phyloP scores from a whole-genome alignment of 805 yeast species.

The Ogataea salicorniae region DNA sequence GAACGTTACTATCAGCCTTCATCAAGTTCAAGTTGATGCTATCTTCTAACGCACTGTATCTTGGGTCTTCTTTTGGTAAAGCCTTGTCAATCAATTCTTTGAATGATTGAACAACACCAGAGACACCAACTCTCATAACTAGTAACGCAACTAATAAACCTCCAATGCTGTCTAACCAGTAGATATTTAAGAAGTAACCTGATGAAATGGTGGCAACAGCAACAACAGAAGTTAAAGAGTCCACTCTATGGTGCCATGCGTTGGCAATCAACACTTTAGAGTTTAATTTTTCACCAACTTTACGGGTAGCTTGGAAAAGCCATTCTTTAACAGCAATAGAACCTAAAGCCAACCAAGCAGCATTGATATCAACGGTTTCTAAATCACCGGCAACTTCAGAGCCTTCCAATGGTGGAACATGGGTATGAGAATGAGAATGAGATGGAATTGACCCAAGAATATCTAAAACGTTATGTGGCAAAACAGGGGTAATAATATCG shows the following conservation, averaged over 20 bases:
- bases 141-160: slow-evolving; percentile 81
- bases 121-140: slow-evolving; percentile 79
- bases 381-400: slow-evolving; percentile 16
- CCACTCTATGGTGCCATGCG: slow-evolving; percentile 99
- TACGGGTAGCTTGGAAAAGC: slow-evolving; percentile 76
- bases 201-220: slow-evolving; percentile 85
- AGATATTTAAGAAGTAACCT: slow-evolving; percentile 70
- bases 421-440: slow-evolving; percentile 53
- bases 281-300: slow-evolving; percentile 69
- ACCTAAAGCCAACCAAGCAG: slow-evolving; percentile 93
- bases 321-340: slow-evolving; percentile 86
- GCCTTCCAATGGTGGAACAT: slow-evolving; percentile 33
- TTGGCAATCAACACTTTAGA: slow-evolving; percentile 91
- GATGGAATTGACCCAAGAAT: slow-evolving; percentile 43
- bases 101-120: slow-evolving; percentile 64
- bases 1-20: slow-evolving; percentile 29
- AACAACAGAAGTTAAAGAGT: slow-evolving; percentile 84
- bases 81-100: slow-evolving; percentile 78
- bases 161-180: slow-evolving; percentile 89
- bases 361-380: slow-evolving; percentile 68
- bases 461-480: slow-evolving; percentile 61
- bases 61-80: slow-evolving; percentile 43
- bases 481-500: slow-evolving; percentile 58
- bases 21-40: slow-evolving; percentile 29
- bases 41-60: slow-evolving; percentile 38